Evolutionary conservation across 2,329 filamentous ascomycete species (phyloP).

Genomic region (Xylariaceae sp.): DNA sequence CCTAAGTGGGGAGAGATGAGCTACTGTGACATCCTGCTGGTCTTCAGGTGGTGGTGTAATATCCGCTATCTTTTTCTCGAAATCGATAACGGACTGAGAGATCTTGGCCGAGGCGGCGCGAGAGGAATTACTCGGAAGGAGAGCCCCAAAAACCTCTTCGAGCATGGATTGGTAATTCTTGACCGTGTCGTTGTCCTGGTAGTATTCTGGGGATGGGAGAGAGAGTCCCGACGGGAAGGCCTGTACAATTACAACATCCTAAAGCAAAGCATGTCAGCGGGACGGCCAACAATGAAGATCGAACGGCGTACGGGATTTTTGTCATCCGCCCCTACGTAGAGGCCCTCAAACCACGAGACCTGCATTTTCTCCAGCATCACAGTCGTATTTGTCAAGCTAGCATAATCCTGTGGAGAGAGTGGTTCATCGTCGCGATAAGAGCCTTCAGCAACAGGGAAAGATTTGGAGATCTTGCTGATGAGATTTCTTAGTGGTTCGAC

Average conservation of each 20-base stretch:
- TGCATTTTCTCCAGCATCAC: constrained; percentile 42
- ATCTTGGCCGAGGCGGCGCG: constrained; percentile 20
- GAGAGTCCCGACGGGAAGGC: constrained; percentile 42
- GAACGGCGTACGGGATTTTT: constrained; percentile 31
- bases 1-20: constrained; percentile 6
- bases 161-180: constrained; percentile 45
- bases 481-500: constrained; percentile 52
- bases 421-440: constrained; percentile 14
- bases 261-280: no score
- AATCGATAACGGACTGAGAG: constrained; percentile 43
- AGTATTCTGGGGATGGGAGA: constrained; percentile 60
- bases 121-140: constrained; percentile 23
- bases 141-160: constrained; percentile 30
- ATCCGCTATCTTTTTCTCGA: constrained; percentile 59
- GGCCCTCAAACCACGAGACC: constrained; percentile 33
- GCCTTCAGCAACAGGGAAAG: constrained; percentile 35
- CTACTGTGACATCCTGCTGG: constrained; percentile 54
- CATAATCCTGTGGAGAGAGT: constrained; percentile 21
- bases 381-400: constrained; percentile 40
- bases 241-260: constrained; percentile 4
- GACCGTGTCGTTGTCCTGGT: constrained; percentile 50
- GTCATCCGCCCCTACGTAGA: constrained; percentile 38
- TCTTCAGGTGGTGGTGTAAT: constrained; percentile 55
- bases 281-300: neutral
- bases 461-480: constrained; percentile 45